These are phyloP conservation scores for Spathaspora passalidarum DNA, from an alignment of 805 yeast genomes.

Conservation along the genomic window DNA sequence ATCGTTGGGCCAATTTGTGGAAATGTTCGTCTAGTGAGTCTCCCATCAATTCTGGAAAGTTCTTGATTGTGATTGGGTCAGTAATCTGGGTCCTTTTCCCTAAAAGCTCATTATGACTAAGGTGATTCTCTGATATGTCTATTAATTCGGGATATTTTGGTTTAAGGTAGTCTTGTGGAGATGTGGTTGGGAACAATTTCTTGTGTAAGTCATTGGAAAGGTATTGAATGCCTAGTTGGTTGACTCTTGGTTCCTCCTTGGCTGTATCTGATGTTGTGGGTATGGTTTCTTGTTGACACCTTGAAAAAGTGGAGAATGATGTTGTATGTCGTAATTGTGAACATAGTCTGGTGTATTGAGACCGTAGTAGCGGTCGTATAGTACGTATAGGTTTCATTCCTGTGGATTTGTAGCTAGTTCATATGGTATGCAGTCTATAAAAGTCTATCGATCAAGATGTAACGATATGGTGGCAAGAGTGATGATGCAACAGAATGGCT, in stretches of 20 bases:
- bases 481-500: too few species aligned
- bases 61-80: slow-evolving; percentile 54
- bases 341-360: not conserved
- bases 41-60: slow-evolving; percentile 76
- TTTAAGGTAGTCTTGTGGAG: slow-evolving; percentile 24
- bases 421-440: too few species aligned
- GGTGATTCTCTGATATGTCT: slow-evolving; percentile 57
- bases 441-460: too few species aligned
- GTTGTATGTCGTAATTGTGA: not conserved
- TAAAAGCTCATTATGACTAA: slow-evolving; percentile 60
- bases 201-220: slow-evolving; percentile 55
- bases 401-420: too few species aligned
- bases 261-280: not conserved
- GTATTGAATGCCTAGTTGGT: slow-evolving; percentile 80
- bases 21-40: slow-evolving; percentile 82
- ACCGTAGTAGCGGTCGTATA: not conserved
- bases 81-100: slow-evolving; percentile 68
- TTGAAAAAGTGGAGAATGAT: not conserved
- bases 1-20: slow-evolving; percentile 57
- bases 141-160: slow-evolving; percentile 32
- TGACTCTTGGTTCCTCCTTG: slow-evolving; percentile 54
- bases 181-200: slow-evolving; percentile 54
- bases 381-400: too few species aligned
- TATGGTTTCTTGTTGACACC: not conserved
- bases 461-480: too few species aligned